Conservation (phyloP, 2,329 filamentous ascomycete genomes). For the Diaporthe eres region DNA sequence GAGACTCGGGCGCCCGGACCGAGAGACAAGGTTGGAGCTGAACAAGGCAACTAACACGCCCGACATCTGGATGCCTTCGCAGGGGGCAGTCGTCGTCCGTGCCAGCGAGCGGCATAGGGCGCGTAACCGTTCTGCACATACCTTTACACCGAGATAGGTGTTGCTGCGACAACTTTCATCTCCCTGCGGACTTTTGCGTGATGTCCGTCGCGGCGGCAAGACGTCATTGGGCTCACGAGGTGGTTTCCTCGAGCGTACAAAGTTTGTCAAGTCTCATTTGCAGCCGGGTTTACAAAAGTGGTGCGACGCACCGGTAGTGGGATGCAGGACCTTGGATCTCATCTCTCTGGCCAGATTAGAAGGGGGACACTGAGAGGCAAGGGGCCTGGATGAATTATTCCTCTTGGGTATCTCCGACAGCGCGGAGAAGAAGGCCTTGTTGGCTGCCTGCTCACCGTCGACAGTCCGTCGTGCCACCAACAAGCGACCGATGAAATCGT, state of each 20-base stretch:
- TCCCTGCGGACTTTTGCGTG: neutral
- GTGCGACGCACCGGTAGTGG: constrained; percentile 11
- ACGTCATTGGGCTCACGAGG: neutral
- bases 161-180: neutral
- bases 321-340: constrained; percentile 22
- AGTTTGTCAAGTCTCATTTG: constrained; percentile 29
- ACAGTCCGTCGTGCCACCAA: neutral
- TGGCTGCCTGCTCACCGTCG: neutral
- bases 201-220: neutral
- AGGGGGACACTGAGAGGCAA: neutral
- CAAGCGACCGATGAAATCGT: neutral
- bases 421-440: neutral
- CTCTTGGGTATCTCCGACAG: neutral
- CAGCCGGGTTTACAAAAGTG: neutral
- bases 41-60: neutral
- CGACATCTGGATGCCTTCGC: neutral
- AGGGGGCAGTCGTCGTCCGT: neutral
- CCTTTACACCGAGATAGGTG: neutral
- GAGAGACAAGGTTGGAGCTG: neutral
- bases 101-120: neutral
- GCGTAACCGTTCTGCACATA: too few species aligned
- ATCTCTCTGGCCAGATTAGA: neutral
- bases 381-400: neutral
- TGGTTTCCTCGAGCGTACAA: constrained; percentile 16
- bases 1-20: constrained; percentile 28